Evolutionary conservation across 2,329 filamentous ascomycete species (phyloP), one percentile per base, ranked within the genome.

Genomic region (Aureobasidium sp.): DNA sequence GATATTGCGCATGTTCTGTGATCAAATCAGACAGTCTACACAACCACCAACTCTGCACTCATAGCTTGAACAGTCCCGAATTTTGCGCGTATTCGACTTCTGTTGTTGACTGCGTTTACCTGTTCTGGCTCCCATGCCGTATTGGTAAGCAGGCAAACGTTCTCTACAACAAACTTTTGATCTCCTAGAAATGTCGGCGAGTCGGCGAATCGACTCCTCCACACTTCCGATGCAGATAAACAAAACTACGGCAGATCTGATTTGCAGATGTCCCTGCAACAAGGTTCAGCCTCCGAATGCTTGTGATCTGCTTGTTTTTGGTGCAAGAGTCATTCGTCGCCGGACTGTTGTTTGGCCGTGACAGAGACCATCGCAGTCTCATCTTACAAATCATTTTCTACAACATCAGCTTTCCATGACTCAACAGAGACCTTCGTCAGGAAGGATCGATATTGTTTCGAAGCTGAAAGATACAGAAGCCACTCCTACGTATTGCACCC

Each of bases 251-350:
- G 42, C 58, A 61, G 31, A 61, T 61, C 43, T 15, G 58, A 40
- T 20, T 20, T 43, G 56, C 56, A 48, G 43, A 36, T 38, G 36
- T 31, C 20, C 42, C 6, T 3, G 25, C 25, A 61, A 33, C 45
- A 61, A 50, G 33, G 58, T 61, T 61, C 58, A 50, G 58, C 58
- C 58, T 50, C 58, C 1, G 9, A 61, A 61, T 31, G 43, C 45
- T 61, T 61, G 45, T 61, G 2, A 7, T 31, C 31, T 40, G 31
- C 58, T 59, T 61, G 58, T 40, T 23, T 50, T 61, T 50, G 58
- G 11, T 42, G 15, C 45, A 27, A 18, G 43, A 50, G 23, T 48
- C 33, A 33, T 5, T 47, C 20, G 11, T n/a, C 1, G 31, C 31
- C 50, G 38, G 42, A 15, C 6, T 36, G n/a, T 45, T 48, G 42